Percentiles rank a stretch among this genome's conserved stretches.
phyloP scores from a whole-genome alignment of 139 green algal species.

The Zygnema circumcarinatum region DNA sequence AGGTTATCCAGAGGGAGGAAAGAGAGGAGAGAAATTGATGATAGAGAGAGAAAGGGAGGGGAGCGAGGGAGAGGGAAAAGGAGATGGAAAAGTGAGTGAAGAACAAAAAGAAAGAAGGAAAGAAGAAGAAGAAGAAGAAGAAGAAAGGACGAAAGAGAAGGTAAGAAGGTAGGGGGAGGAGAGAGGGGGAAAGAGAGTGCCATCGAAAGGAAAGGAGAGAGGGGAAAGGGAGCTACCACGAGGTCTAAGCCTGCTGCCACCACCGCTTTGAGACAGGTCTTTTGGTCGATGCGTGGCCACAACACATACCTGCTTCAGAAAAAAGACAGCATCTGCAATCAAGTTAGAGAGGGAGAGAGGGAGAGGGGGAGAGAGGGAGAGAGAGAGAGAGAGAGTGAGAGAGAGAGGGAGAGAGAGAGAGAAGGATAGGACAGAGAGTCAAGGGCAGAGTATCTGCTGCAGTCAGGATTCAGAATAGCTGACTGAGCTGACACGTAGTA shows the following conservation, averaged over 20 bases:
- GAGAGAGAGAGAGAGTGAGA: neutral
- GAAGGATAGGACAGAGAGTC: no score
- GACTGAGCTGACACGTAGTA: neutral
- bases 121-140: neutral
- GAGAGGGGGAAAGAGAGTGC: neutral
- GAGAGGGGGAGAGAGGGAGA: neutral
- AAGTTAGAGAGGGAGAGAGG: no score
- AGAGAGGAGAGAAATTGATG: no score
- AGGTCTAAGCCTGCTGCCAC: slow-evolving; percentile 74
- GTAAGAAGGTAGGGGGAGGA: slow-evolving; percentile 9
- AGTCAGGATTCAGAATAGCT: neutral
- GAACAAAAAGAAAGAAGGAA: slow-evolving; percentile 5
- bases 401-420: neutral
- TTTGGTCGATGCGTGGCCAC: slow-evolving; percentile 96
- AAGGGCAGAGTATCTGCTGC: neutral
- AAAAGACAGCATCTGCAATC: no score
- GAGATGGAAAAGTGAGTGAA: neutral
- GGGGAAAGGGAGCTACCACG: slow-evolving; percentile 63
- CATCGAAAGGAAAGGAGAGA: neutral
- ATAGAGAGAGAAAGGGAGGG: no score
- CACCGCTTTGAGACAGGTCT: slow-evolving; percentile 96
- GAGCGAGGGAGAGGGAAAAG: neutral
- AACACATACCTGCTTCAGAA: slow-evolving; percentile 80
- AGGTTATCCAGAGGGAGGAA: neutral
- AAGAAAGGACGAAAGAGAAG: neutral